phyloP scores from a whole-genome alignment of 345 rosid species.

The Hibiscus trionum region DNA sequence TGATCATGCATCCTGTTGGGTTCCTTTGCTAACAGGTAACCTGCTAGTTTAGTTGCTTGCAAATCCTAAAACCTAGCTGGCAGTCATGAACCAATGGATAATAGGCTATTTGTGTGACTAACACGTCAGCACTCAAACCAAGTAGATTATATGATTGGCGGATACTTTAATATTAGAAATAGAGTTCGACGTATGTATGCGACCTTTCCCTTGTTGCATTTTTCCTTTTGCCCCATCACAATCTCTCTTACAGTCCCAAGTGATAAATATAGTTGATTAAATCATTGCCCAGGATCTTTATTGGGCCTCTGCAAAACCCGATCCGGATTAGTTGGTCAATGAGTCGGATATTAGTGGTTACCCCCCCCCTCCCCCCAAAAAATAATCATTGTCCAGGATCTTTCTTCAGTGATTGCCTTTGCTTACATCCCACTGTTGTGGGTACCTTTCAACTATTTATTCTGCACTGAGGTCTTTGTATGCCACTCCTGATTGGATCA shows the following conservation, averaged over 20 bases:
- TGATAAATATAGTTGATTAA: background rate
- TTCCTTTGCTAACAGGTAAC: slow-evolving; percentile 89
- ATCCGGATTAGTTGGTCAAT: too few species aligned
- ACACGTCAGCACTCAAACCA: background rate
- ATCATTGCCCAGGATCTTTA: background rate
- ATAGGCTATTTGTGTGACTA: background rate
- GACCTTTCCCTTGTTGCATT: background rate
- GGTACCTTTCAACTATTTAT: background rate
- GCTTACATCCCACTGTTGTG: background rate
- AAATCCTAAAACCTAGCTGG: background rate
- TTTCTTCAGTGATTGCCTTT: background rate
- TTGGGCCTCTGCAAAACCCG: too few species aligned
- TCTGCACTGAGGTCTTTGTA: background rate
- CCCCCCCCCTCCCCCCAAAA: too few species aligned
- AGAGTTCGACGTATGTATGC: background rate
- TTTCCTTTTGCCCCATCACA: background rate
- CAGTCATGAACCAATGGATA: background rate
- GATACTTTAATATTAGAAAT: background rate
- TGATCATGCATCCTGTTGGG: slow-evolving; percentile 82
- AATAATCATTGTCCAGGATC: background rate
- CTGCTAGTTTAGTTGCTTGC: slow-evolving; percentile 6
- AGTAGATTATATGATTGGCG: background rate
- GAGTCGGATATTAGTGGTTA: too few species aligned
- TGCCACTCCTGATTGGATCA: background rate
- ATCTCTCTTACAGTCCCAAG: background rate